These are phyloP conservation scores for Talaromyces sp. DNA, from an alignment of 2,329 filamentous ascomycete species.

Conservation along the genomic window DNA sequence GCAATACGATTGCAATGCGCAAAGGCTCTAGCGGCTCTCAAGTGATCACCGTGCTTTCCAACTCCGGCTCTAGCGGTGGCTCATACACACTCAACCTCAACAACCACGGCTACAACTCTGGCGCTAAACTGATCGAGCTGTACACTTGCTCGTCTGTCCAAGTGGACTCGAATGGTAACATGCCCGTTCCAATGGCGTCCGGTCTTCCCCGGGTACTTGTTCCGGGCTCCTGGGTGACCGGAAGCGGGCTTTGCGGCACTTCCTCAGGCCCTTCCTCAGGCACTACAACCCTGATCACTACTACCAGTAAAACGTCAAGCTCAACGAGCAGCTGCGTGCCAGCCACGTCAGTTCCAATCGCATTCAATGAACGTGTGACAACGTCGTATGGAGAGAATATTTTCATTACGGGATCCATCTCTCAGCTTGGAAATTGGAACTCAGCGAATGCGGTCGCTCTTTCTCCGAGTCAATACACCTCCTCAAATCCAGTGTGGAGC, in stretches of 20 bases:
- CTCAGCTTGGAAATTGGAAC: slow-evolving; percentile 60
- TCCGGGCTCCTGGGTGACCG: neutral
- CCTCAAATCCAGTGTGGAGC: slow-evolving; percentile 57
- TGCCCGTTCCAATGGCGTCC: slow-evolving; percentile 40
- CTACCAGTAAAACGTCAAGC: too few species aligned
- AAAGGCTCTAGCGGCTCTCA: slow-evolving; percentile 21
- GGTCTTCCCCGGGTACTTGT: slow-evolving; percentile 40
- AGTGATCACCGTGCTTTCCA: slow-evolving; percentile 41
- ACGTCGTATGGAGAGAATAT: slow-evolving; percentile 61
- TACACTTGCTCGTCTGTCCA: slow-evolving; percentile 40
- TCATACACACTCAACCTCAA: slow-evolving; percentile 24
- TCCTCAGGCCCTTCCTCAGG: neutral
- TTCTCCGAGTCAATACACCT: slow-evolving; percentile 57
- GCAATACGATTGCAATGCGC: slow-evolving; percentile 41
- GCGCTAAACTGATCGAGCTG: slow-evolving; percentile 22
- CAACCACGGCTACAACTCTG: slow-evolving; percentile 23
- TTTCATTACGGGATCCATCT: slow-evolving; percentile 58
- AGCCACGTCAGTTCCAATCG: slow-evolving; percentile 50
- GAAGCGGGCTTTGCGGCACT: neutral
- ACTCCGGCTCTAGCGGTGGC: slow-evolving; percentile 32
- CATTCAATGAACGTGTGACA: slow-evolving; percentile 55
- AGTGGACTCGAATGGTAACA: slow-evolving; percentile 39
- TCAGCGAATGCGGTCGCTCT: slow-evolving; percentile 51
- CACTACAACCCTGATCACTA: slow-evolving; percentile 15
- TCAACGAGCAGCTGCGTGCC: too few species aligned